A percentile compares a stretch with the other conserved stretches of the same genome.
These are phyloP conservation scores for Schizonepeta tenuifolia DNA, from an alignment of 257 asterid species.

Conservation along the genomic window DNA sequence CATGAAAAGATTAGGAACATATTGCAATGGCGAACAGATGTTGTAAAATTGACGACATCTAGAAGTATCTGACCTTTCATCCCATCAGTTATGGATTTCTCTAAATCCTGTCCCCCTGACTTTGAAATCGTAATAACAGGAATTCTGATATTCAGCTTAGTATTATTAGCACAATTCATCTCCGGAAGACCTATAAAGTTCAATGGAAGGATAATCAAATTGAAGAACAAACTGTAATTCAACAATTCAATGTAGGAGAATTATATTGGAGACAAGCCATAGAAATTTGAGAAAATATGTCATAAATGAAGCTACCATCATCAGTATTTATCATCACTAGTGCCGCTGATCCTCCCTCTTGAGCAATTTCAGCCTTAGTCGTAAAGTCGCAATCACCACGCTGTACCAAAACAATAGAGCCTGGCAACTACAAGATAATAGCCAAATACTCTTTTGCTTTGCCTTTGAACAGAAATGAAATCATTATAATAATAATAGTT, in stretches of 20 bases:
- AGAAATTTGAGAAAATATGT: conserved; percentile 22
- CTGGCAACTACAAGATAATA: conserved; percentile 62
- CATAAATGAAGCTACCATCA: conserved; percentile 62
- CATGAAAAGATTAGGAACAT: background rate
- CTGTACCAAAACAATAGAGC: conserved; percentile 63
- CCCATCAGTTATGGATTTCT: conserved; percentile 54
- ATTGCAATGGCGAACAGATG: background rate
- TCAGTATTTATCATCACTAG: conserved; percentile 73
- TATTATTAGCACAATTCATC: conserved; percentile 75
- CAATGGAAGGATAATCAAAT: conserved; percentile 30
- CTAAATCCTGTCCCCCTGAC: conserved; percentile 70
- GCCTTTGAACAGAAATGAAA: conserved; percentile 27
- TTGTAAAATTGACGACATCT: background rate
- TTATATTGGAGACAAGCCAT: conserved; percentile 22
- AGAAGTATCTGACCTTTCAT: conserved; percentile 51
- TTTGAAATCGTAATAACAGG: conserved; percentile 76
- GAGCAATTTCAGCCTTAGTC: conserved; percentile 77
- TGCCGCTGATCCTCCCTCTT: conserved; percentile 78
- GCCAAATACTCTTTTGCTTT: conserved; percentile 22
- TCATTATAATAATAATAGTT: background rate
- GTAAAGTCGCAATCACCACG: conserved; percentile 92
- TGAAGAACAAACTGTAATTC: conserved; percentile 25
- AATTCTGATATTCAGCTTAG: conserved; percentile 55
- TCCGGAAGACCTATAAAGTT: conserved; percentile 59
- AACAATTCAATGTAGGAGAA: background rate